phyloP scores from a whole-genome alignment of 2,329 filamentous ascomycete genomes.

The Xylaria sp. region DNA sequence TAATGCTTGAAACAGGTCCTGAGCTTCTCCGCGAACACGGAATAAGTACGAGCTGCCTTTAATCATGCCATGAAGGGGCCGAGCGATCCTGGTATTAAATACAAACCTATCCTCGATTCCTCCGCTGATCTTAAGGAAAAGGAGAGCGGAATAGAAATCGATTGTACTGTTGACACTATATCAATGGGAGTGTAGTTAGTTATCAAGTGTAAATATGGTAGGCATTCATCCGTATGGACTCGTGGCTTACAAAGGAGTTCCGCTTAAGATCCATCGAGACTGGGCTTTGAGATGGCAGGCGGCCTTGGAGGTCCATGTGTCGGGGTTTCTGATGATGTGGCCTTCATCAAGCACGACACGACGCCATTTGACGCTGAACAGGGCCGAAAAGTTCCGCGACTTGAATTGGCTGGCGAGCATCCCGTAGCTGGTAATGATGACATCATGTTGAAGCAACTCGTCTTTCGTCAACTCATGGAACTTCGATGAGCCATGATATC shows the following conservation, averaged over 20 bases:
- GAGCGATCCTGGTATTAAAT: slow-evolving; percentile 67
- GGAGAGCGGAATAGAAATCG: slow-evolving; percentile 74
- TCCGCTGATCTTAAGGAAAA: slow-evolving; percentile 70
- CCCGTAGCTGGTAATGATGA: slow-evolving; percentile 82
- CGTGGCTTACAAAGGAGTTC: slow-evolving; percentile 63
- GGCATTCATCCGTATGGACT: neutral
- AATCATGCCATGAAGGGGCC: slow-evolving; percentile 47
- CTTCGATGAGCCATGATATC: slow-evolving; percentile 59
- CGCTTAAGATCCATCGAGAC: slow-evolving; percentile 74
- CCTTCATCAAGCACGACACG: slow-evolving; percentile 79
- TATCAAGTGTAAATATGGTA: too few species aligned
- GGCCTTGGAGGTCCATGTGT: slow-evolving; percentile 65
- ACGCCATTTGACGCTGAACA: slow-evolving; percentile 59
- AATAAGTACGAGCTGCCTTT: slow-evolving; percentile 35
- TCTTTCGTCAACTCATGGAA: slow-evolving; percentile 13
- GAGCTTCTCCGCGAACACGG: slow-evolving; percentile 44
- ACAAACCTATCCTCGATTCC: slow-evolving; percentile 67
- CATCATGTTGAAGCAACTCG: slow-evolving; percentile 61
- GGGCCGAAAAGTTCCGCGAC: slow-evolving; percentile 38
- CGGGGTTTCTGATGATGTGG: slow-evolving; percentile 73
- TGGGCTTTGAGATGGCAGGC: slow-evolving; percentile 61
- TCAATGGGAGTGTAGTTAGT: slow-evolving; percentile 25
- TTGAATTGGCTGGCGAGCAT: slow-evolving; percentile 64
- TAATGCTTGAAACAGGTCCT: slow-evolving; percentile 63
- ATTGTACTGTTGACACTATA: slow-evolving; percentile 68